These are phyloP conservation scores for Penicillium sp. DNA, from an alignment of 2,329 filamentous ascomycete genomes.

Conservation along the genomic window DNA sequence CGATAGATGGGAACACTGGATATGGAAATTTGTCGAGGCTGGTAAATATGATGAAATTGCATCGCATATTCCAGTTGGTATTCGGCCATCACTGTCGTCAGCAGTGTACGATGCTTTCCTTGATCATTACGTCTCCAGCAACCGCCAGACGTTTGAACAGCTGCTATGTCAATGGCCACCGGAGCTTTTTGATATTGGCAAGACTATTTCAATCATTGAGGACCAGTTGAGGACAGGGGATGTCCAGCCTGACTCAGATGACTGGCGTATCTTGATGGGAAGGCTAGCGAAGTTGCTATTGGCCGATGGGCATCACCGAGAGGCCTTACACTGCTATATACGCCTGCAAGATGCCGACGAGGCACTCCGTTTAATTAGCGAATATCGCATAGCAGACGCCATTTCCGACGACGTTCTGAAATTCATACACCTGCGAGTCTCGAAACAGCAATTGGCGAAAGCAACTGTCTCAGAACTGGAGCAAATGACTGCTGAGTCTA, in stretches of 20 bases:
- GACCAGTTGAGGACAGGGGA: constrained; percentile 75
- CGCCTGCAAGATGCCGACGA: constrained; percentile 86
- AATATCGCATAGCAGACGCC: constrained; percentile 84
- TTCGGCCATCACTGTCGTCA: constrained; percentile 73
- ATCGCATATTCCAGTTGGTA: constrained; percentile 72
- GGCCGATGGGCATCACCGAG: constrained; percentile 72
- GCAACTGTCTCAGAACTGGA: constrained; percentile 70
- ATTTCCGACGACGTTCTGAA: constrained; percentile 85
- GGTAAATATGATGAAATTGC: constrained; percentile 88
- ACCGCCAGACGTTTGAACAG: constrained; percentile 71
- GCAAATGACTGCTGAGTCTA: constrained; percentile 74
- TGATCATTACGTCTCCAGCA: constrained; percentile 77
- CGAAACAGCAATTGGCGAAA: constrained; percentile 62
- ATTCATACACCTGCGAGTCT: constrained; percentile 82
- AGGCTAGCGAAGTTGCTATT: constrained; percentile 80
- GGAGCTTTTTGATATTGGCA: constrained; percentile 75
- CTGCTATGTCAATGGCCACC: constrained; percentile 79
- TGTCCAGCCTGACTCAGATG: constrained; percentile 70
- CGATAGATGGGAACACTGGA: constrained; percentile 90
- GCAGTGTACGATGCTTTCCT: constrained; percentile 86
- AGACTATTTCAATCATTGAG: constrained; percentile 73
- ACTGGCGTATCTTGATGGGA: constrained; percentile 89
- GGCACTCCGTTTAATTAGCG: constrained; percentile 78
- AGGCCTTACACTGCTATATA: constrained; percentile 86
- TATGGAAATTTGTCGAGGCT: constrained; percentile 83